Conservation (phyloP, 768 basidiomycete genomes). For the Inosperma sp. region DNA sequence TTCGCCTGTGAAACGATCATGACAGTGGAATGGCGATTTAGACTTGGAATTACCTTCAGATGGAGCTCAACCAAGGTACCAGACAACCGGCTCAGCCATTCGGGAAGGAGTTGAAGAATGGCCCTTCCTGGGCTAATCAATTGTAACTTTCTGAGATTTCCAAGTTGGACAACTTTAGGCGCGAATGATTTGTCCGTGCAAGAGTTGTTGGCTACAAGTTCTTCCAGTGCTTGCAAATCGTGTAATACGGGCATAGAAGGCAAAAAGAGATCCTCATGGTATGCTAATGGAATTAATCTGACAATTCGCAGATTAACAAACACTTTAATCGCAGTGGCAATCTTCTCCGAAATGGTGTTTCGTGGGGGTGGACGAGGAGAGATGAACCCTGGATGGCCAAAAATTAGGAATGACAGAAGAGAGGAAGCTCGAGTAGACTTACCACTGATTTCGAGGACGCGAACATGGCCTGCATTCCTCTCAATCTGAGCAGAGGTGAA, state of each 20-base stretch:
- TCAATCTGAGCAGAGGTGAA: slow-evolving; percentile 39
- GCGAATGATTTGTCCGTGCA: slow-evolving; percentile 32
- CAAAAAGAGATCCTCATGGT: slow-evolving; percentile 32
- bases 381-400: slow-evolving; percentile 19
- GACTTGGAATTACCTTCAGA: slow-evolving; percentile 34
- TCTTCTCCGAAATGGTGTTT: slow-evolving; percentile 26
- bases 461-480: slow-evolving; percentile 38
- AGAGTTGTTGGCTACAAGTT: slow-evolving; percentile 34
- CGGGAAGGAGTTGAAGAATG: slow-evolving; percentile 40
- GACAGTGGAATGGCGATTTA: not conserved
- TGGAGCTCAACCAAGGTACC: slow-evolving; percentile 35
- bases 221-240: slow-evolving; percentile 19
- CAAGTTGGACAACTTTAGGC: slow-evolving; percentile 26
- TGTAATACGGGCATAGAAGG: slow-evolving; percentile 26
- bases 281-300: slow-evolving; percentile 32
- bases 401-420: slow-evolving; percentile 4
- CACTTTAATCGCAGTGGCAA: slow-evolving; percentile 26
- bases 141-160: slow-evolving; percentile 28
- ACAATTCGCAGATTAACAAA: slow-evolving; percentile 34
- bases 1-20: slow-evolving; percentile 23
- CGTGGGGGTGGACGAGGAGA: slow-evolving; percentile 28
- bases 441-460: slow-evolving; percentile 45
- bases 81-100: slow-evolving; percentile 39
- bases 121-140: slow-evolving; percentile 37
- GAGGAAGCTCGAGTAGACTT: slow-evolving; percentile 14